Percentiles rank a stretch among this genome's conserved stretches.
phyloP scores from a whole-genome alignment of 179 eudicot species.

The Silene noctiflora region DNA sequence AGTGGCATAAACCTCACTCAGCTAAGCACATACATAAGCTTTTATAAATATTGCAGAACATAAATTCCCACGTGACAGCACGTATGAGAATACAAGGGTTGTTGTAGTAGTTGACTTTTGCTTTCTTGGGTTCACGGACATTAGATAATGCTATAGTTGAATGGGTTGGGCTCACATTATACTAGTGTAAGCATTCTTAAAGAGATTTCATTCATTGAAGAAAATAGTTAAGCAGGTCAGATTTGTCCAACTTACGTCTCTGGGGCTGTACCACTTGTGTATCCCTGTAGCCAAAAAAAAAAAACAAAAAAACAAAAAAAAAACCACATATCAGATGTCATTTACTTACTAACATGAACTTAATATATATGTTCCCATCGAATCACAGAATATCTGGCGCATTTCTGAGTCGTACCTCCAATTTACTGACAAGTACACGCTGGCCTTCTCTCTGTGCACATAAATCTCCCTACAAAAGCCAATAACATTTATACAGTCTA shows the following conservation, averaged over 20 bases:
- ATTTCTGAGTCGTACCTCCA: constrained; percentile 62
- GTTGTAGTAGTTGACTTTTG: not conserved
- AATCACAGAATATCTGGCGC: not conserved
- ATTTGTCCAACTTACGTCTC: constrained; percentile 67
- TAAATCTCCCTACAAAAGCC: constrained; percentile 15
- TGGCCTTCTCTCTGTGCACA: constrained; percentile 71
- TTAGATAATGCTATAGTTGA: no score
- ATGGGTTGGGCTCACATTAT: no score
- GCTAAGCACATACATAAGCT: not conserved
- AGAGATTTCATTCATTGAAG: not conserved
- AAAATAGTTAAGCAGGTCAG: constrained; percentile 9
- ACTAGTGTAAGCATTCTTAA: not conserved
- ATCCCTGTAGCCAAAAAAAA: constrained; percentile 57
- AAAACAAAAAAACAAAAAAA: not conserved
- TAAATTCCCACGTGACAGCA: no score
- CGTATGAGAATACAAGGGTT: not conserved
- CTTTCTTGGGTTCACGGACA: no score
- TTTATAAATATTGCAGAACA: no score
- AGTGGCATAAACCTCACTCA: not conserved
- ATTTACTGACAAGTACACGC: constrained; percentile 82
- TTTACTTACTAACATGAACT: not conserved
- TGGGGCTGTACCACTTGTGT: constrained; percentile 80
- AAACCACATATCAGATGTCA: constrained; percentile 4
- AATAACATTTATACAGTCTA: not conserved
- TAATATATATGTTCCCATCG: not conserved